Evolutionary conservation across 2,329 filamentous ascomycete species (phyloP), one percentile per base, ranked within the genome.

Genomic region (Phaeosphaeria sp.): DNA sequence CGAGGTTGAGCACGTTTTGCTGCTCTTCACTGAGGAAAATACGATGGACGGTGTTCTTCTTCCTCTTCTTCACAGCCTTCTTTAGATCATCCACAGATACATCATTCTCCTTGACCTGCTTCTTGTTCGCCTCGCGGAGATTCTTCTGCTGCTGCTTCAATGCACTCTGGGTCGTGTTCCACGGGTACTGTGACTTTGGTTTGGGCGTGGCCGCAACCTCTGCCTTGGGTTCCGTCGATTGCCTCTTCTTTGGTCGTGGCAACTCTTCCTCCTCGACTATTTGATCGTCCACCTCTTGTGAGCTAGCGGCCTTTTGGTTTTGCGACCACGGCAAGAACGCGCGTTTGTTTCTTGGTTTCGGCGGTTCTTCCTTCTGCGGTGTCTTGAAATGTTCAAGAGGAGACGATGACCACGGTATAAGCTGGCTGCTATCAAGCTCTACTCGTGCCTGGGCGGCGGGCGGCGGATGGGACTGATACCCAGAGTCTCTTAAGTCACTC

Each of bases 11-110:
- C 11, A 99, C 92, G 57, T 91, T 87, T 58, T 87, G 85, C 77
- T 99, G 95, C 74, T 99, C 95, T 13, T 90, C 86, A 73, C 92
- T 97, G 36, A 99, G 82, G 55, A 89, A 89, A 9, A 96, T 84
- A 79, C 24, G 86, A 78, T 55, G 86, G 76, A 71, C 77, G 73
- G 55, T 77, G 60, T 81, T 77, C 64, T 77, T 76, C 59, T 78
- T 79, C 59, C 79, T 76, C 63, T 74, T 81, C 39, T 73, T 72
- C 22, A 74, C 74, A 11, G 80, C 77, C 39, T 83, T 79, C 40
- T 80, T 78, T 5, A 81, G 77, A 2, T 83, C 84, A 18, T 85
- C 83, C 57, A 66, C 78, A 61, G 53, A 80, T 6, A 55, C 66
- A 11, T 73, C 69, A n/a, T 64, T 68, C 5, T 62, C 72, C 36